Base-by-base conservation (phyloP, 1,139 yeast species). In the Diutina neorugosa region DNA sequence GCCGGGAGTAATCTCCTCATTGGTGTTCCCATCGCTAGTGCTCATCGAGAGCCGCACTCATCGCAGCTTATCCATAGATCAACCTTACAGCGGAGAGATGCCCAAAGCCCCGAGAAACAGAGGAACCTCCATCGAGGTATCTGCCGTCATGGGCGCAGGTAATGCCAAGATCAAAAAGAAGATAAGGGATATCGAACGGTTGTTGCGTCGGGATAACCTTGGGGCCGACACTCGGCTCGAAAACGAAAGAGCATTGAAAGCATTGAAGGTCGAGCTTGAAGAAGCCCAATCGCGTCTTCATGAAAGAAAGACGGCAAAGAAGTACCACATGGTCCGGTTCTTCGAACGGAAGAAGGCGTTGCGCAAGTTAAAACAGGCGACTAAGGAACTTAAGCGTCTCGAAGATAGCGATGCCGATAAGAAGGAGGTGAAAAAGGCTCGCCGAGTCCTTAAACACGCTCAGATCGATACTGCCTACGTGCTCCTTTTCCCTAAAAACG, bases 321-420 rank as follows among this genome's bases (percentile, higher is more conserved):
- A 84, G 67, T 93, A 94, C 66, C 97, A 89, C 63, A 91, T 90
- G 94, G 93, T 93, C 52, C 77, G 94, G 59, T 93, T 94, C 63
- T 88, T 93, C 58, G 98, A 93, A 66, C 79, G 78, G 61, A 89
- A 91, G 70, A 94, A 93, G 76, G 96, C 98, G 1, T 62, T 79
- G 37, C 76, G 97, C 62, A 80, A 75, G 57, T 80, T 89, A 61
- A 85, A 84, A 58, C 83, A 83, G 59, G 81, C 84, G 1, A 70
- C 71, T 56, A 84, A 80, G 55, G 73, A 69, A 42, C 16, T 46
- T 37, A 12, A 25, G n/a, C 12, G 18, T 1, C 19, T 34, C 3
- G 68, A 74, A 16, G 63, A 69, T 43, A 64, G 65, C 52, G 68
- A 73, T 9, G 76, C 70, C 27, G 71, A 73, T 20, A 76, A 77